Conservation (phyloP, 805 yeast species). For the Novakomyces olei region DNA sequence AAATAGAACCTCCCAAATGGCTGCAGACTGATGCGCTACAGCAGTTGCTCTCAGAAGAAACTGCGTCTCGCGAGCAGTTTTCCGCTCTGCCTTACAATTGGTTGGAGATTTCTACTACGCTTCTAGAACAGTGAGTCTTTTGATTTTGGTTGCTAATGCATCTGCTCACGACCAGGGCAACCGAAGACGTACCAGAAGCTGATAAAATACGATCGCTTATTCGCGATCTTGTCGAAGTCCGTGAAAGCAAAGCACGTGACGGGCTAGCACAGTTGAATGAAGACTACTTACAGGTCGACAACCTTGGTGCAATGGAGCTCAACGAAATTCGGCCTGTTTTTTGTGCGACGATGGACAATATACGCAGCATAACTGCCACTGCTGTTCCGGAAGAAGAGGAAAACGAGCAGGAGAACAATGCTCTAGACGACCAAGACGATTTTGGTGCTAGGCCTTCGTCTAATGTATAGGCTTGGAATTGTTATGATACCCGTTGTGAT, state of each 20-base stretch:
- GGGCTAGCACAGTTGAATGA: constrained; percentile 66
- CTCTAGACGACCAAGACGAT: too few species aligned
- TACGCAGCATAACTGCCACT: constrained; percentile 36
- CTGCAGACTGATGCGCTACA: constrained; percentile 32
- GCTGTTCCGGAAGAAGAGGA: constrained; percentile 15
- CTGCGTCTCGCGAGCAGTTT: constrained; percentile 33
- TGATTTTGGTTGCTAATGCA: neutral
- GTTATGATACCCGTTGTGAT: too few species aligned
- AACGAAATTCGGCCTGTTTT: constrained; percentile 75
- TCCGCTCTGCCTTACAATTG: constrained; percentile 67
- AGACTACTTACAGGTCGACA: constrained; percentile 60
- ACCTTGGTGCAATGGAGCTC: constrained; percentile 62
- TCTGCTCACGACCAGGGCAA: constrained; percentile 23
- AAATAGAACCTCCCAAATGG: constrained; percentile 75
- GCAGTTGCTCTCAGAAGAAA: constrained; percentile 43
- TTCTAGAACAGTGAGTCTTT: constrained; percentile 22
- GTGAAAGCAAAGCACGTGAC: constrained; percentile 57
- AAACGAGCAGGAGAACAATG: constrained; percentile 7
- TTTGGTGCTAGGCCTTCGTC: neutral
- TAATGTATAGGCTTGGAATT: neutral
- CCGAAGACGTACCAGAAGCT: constrained; percentile 56
- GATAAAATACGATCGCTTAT: constrained; percentile 46
- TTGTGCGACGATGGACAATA: constrained; percentile 54
- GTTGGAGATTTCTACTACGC: constrained; percentile 56
- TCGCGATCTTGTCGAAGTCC: constrained; percentile 66